These are phyloP conservation scores for Fusarium mexicanum DNA, from an alignment of 2,329 filamentous ascomycete genomes.

Conservation along the genomic window DNA sequence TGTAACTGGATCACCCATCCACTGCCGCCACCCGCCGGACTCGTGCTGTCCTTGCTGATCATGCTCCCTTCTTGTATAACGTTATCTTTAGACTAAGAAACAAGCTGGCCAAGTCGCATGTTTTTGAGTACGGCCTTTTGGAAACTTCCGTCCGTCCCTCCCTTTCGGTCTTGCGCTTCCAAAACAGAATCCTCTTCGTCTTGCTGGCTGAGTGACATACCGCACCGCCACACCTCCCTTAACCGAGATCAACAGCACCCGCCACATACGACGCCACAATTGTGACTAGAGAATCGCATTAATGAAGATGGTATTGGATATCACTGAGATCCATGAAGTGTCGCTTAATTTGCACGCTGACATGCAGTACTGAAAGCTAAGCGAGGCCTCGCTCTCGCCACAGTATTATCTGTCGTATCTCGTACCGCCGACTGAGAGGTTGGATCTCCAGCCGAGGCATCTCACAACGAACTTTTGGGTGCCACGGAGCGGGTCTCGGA, in stretches of 20 bases:
- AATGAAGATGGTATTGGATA: conserved; percentile 8
- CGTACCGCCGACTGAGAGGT: background rate
- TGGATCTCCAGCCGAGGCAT: background rate
- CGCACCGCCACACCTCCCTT: conserved; percentile 30
- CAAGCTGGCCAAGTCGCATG: background rate
- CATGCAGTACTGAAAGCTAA: background rate
- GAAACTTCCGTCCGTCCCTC: conserved; percentile 4
- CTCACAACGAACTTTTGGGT: background rate
- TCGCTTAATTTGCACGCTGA: conserved; percentile 5
- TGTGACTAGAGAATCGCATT: conserved; percentile 10
- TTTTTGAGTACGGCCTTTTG: background rate
- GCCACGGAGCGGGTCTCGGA: conserved; percentile 11
- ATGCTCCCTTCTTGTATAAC: conserved; percentile 21
- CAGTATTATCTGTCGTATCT: background rate
- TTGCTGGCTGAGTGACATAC: background rate
- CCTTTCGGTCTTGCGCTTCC: background rate
- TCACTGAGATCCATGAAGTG: conserved; percentile 8
- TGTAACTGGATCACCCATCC: conserved; percentile 10
- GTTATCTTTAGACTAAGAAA: conserved; percentile 11
- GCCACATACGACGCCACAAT: conserved; percentile 16
- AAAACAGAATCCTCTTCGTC: conserved; percentile 10
- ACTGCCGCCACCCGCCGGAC: conserved; percentile 20
- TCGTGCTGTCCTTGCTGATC: conserved; percentile 26
- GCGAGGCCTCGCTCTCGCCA: conserved; percentile 11
- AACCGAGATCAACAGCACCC: background rate